A percentile compares a stretch with the other conserved stretches of the same genome.
Conservation (phyloP, 2,329 filamentous ascomycete genomes). For the Aspergillus sp. region DNA sequence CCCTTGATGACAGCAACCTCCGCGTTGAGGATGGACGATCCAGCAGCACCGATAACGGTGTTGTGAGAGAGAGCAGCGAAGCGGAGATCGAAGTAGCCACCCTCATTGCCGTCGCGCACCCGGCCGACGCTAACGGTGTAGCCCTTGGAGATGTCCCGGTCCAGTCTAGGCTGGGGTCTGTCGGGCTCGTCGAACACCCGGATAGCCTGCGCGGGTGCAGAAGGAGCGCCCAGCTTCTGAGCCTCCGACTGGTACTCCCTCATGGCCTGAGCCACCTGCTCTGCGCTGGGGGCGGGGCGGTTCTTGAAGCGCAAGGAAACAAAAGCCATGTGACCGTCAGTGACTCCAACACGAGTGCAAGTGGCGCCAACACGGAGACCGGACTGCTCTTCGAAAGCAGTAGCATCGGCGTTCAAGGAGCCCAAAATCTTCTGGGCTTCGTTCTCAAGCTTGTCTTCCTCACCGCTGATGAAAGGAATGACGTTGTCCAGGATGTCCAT, state of each 20-base stretch:
- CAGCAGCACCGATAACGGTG: slow-evolving; percentile 93
- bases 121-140: slow-evolving; percentile 91
- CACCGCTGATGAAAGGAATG: slow-evolving; percentile 87
- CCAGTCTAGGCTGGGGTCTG: slow-evolving; percentile 85
- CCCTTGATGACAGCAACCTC: slow-evolving; percentile 91
- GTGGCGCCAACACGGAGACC: slow-evolving; percentile 77
- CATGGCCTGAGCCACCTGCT: slow-evolving; percentile 77
- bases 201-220: slow-evolving; percentile 79
- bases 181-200: slow-evolving; percentile 87
- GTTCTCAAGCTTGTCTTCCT: slow-evolving; percentile 94
- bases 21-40: slow-evolving; percentile 90
- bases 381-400: slow-evolving; percentile 74
- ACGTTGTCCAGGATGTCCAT: slow-evolving; percentile 98
- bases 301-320: slow-evolving; percentile 81
- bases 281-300: slow-evolving; percentile 71
- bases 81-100: slow-evolving; percentile 89
- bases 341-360: slow-evolving; percentile 91
- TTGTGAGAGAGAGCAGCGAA: slow-evolving; percentile 93
- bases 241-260: slow-evolving; percentile 80
- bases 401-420: slow-evolving; percentile 67
- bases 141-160: slow-evolving; percentile 79
- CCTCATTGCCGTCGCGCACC: slow-evolving; percentile 75
- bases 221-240: slow-evolving; percentile 80
- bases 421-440: slow-evolving; percentile 96
- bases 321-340: slow-evolving; percentile 94